Conservation (phyloP, 306 rosid genomes). For the Albizia julibrissin region DNA sequence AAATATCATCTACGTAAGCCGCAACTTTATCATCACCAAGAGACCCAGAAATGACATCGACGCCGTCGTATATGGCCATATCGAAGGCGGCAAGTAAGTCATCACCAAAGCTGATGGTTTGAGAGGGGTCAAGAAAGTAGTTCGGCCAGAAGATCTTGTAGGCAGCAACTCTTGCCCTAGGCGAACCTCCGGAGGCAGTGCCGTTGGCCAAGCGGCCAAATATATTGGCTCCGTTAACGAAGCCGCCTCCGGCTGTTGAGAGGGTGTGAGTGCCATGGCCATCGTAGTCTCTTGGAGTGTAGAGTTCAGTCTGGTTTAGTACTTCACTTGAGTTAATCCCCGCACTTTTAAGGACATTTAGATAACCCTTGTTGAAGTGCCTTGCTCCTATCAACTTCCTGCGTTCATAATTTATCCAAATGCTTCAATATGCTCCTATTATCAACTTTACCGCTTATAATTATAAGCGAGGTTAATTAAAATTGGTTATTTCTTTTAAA, state of each 20-base stretch:
- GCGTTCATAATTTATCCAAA: too few species aligned
- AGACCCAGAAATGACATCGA: slow-evolving; percentile 71
- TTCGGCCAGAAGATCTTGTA: slow-evolving; percentile 79
- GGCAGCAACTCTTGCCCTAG: not conserved
- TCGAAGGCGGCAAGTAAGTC: slow-evolving; percentile 82
- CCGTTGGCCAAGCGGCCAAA: not conserved
- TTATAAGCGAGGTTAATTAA: too few species aligned
- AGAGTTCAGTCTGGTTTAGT: not conserved
- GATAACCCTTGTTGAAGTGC: not conserved
- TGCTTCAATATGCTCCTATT: too few species aligned
- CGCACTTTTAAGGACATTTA: not conserved
- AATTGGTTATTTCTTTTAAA: too few species aligned
- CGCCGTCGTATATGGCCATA: slow-evolving; percentile 77
- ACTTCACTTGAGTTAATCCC: not conserved
- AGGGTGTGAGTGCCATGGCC: not conserved
- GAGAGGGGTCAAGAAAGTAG: rapidly evolving
- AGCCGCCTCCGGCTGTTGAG: not conserved
- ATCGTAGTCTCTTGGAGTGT: not conserved
- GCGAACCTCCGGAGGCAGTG: not conserved
- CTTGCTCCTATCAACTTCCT: slow-evolving; percentile 5
- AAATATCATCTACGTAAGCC: slow-evolving; percentile 51
- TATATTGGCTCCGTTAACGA: not conserved
- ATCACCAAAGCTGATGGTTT: slow-evolving; percentile 31
- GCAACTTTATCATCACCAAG: too few species aligned
- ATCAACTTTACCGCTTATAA: too few species aligned